A percentile compares a stretch with the other conserved stretches of the same genome.
Conservation (phyloP, 768 basidiomycete species). For the Pisolithus microcarpus region DNA sequence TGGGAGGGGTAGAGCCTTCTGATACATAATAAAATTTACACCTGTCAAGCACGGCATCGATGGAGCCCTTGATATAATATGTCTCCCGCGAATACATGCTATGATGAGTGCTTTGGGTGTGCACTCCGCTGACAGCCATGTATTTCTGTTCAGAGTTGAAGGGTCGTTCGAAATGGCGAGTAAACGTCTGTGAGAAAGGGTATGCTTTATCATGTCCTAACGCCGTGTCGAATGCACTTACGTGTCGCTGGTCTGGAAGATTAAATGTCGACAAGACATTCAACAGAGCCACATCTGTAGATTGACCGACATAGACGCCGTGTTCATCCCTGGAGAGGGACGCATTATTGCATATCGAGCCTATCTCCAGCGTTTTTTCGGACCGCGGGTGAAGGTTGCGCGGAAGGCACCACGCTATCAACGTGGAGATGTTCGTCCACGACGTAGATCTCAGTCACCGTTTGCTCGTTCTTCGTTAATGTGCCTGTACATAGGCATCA, state of each 20-base stretch:
- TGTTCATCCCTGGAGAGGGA: slow-evolving; percentile 56
- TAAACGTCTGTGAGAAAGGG: slow-evolving; percentile 45
- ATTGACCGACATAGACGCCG: slow-evolving; percentile 74
- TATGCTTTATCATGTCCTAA: slow-evolving; percentile 2
- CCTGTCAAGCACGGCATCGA: slow-evolving; percentile 77
- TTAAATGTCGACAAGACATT: slow-evolving; percentile 68
- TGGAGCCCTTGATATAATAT: slow-evolving; percentile 88
- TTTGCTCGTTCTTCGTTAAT: slow-evolving; percentile 93
- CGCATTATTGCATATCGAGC: slow-evolving; percentile 87
- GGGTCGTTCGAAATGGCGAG: slow-evolving; percentile 68
- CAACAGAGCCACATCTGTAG: slow-evolving; percentile 88
- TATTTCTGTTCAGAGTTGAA: slow-evolving; percentile 93
- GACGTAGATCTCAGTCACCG: slow-evolving; percentile 80
- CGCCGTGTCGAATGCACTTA: slow-evolving; percentile 29
- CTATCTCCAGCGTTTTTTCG: slow-evolving; percentile 72
- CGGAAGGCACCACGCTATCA: slow-evolving; percentile 39
- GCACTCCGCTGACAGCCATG: slow-evolving; percentile 83
- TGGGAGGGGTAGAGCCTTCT: slow-evolving; percentile 77
- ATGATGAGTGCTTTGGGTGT: slow-evolving; percentile 28
- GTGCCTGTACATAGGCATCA: slow-evolving; percentile 47
- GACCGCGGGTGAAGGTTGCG: slow-evolving; percentile 57
- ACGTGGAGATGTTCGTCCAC: slow-evolving; percentile 76
- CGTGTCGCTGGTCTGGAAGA: slow-evolving; percentile 62
- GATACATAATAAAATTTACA: slow-evolving; percentile 88
- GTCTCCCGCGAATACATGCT: slow-evolving; percentile 50